Base-by-base conservation (phyloP, 2,329 filamentous ascomycete species). In the Whalleya microplaca region DNA sequence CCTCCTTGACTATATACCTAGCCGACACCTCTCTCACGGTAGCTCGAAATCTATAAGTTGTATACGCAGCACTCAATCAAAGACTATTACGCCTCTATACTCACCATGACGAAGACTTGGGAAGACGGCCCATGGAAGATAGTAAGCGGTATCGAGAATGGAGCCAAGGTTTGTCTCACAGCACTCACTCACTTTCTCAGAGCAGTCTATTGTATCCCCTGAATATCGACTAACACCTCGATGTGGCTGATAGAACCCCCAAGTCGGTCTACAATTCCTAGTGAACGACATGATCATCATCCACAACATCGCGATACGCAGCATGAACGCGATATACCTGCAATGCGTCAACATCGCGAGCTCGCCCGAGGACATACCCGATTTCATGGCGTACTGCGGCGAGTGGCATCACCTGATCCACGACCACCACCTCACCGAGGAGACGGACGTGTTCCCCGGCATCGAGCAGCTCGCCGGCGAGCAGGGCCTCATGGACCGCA, bases 401-500 rank as follows among this genome's bases (percentile, higher is more conserved):
- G 41, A 44, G 43, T 23, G 3, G 19, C 12, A 12, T 3, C 43
- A 45, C 43, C 20, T 45, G 43, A 45, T 45, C 21, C 8, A 44
- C 41, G 19, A 44, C 9, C 78, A 80, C 56, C 76, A 80, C 55
- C 51, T 67, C 1, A 51, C 59, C 0, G 77, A 80, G 56, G 78
- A 80, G 49, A 60, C 56, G 2, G 40, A 59, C 21, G 66, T 77
- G 41, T 79, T 80, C 57, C 73, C 75, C 0, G 63, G 65, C 2
- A 67, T 79, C 10, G 73, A 78, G 55, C 55, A 64, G 37, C 51
- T 74, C 20, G 58, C 69, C 2, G 74, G 71, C 0, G 69, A 72
- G 10, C 61, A 66, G 41, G 73, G 72, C 1, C 56, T 77, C 21
- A 78, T 79, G 75, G 73, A 75, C 14, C 63, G 55, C 44, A 79